Percentiles rank a stretch among this genome's conserved stretches.
phyloP scores from a whole-genome alignment of 1,284 basidiomycete genomes.

The Phlebopus sp. region DNA sequence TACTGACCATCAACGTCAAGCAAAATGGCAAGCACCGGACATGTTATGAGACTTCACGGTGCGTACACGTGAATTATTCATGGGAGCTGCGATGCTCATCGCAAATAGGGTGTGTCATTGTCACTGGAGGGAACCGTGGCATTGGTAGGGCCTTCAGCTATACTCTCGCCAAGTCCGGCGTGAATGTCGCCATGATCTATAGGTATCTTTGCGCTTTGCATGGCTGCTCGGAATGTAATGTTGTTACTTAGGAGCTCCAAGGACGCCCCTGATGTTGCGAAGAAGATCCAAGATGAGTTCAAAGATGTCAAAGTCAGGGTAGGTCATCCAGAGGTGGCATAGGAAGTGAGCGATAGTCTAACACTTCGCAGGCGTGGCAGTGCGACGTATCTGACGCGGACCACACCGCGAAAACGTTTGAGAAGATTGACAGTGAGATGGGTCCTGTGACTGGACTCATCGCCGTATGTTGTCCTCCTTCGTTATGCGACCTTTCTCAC shows the following conservation, averaged over 20 bases:
- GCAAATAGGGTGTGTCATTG: slow-evolving; percentile 25
- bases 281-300: slow-evolving; percentile 21
- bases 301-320: slow-evolving; percentile 30
- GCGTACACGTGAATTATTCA: neutral
- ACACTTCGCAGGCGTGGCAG: slow-evolving; percentile 37
- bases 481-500: neutral
- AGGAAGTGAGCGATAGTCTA: neutral
- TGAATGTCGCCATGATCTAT: slow-evolving; percentile 45
- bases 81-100: neutral
- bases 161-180: slow-evolving; percentile 41
- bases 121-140: slow-evolving; percentile 44
- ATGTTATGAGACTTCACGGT: slow-evolving; percentile 12
- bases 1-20: neutral
- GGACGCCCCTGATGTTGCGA: slow-evolving; percentile 40
- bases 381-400: slow-evolving; percentile 40
- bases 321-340: neutral
- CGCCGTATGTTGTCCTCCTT: slow-evolving; percentile 28
- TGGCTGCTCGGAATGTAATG: neutral
- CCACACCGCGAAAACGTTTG: slow-evolving; percentile 35
- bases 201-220: slow-evolving; percentile 16
- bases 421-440: slow-evolving; percentile 38
- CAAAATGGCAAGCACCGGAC: slow-evolving; percentile 12
- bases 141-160: slow-evolving; percentile 46
- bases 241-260: slow-evolving; percentile 26
- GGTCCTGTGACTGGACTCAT: slow-evolving; percentile 39